Percentiles rank a stretch among this genome's conserved stretches.
Conservation (phyloP, 1,139 yeast genomes). For the Debaryomycetaceae sp. region DNA sequence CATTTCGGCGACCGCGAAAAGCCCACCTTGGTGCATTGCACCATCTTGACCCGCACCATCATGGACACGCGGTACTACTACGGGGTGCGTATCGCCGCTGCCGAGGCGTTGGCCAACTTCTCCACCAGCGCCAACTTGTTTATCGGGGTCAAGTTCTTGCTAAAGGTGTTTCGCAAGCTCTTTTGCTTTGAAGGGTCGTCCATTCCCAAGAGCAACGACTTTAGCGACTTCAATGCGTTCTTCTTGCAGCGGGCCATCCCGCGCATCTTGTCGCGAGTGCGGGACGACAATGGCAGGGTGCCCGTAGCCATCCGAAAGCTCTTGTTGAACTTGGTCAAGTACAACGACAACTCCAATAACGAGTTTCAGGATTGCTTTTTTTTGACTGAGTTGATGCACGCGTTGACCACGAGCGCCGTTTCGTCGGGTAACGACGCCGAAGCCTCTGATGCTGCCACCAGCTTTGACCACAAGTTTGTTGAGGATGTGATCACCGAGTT, state of each 20-base stretch:
- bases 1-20: conserved; percentile 62
- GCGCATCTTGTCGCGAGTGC: conserved; percentile 52
- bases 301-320: conserved; percentile 63
- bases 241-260: conserved; percentile 71
- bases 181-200: conserved; percentile 67
- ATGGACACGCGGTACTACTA: conserved; percentile 84
- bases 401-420: conserved; percentile 39
- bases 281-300: conserved; percentile 61
- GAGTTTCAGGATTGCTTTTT: conserved; percentile 72
- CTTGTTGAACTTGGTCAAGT: conserved; percentile 67
- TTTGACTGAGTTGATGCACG: conserved; percentile 51
- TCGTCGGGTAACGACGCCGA: conserved; percentile 4
- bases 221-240: conserved; percentile 62
- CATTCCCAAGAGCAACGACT: conserved; percentile 78
- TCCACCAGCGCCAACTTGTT: conserved; percentile 60
- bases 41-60: conserved; percentile 72
- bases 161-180: conserved; percentile 62
- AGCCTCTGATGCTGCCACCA: conserved; percentile 2
- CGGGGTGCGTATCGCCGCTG: conserved; percentile 88
- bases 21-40: conserved; percentile 65
- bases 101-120: conserved; percentile 64
- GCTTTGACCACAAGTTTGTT: conserved; percentile 22
- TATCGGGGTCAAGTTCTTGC: conserved; percentile 69
- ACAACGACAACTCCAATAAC: conserved; percentile 83
- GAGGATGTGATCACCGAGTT: conserved; percentile 42